Evolutionary conservation across 768 basidiomycete species (phyloP).

Genomic region (Panellus pusillus): DNA sequence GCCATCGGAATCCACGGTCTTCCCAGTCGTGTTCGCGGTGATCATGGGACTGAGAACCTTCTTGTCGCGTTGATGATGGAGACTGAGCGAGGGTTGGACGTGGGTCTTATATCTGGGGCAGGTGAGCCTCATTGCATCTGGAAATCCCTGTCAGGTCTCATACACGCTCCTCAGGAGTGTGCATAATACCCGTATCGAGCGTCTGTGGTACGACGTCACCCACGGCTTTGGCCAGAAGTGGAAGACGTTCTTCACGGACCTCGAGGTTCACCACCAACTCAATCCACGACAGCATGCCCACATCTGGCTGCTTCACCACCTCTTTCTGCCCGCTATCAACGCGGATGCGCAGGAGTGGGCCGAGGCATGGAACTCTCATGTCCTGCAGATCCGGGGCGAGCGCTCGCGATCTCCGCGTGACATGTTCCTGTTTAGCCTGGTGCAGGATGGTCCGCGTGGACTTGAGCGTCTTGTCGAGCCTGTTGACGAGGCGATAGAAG

Average conservation of each 20-base stretch:
- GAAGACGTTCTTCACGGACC: slow-evolving; percentile 29
- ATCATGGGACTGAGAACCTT: neutral
- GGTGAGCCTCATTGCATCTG: neutral
- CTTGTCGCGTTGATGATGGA: neutral
- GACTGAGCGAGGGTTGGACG: neutral
- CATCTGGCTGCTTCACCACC: slow-evolving; percentile 31
- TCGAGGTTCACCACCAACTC: slow-evolving; percentile 26
- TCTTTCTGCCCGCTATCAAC: slow-evolving; percentile 28
- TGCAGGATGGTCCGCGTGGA: slow-evolving; percentile 16
- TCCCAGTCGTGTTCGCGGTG: slow-evolving; percentile 28
- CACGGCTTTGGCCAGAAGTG: slow-evolving; percentile 27
- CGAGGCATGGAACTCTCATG: slow-evolving; percentile 29
- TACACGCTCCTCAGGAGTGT: slow-evolving; percentile 9
- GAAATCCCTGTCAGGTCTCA: neutral
- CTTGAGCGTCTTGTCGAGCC: slow-evolving; percentile 1
- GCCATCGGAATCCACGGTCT: slow-evolving; percentile 27
- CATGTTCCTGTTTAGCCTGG: slow-evolving; percentile 20
- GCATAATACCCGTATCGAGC: slow-evolving; percentile 21
- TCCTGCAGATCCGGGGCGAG: slow-evolving; percentile 7
- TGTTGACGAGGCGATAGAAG: neutral
- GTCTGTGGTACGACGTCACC: slow-evolving; percentile 32
- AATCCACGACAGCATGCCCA: slow-evolving; percentile 17
- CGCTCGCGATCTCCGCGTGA: slow-evolving; percentile 10
- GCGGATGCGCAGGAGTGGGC: slow-evolving; percentile 27
- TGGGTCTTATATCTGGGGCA: slow-evolving; percentile 5